Evolutionary conservation across 2,329 filamentous ascomycete genomes (phyloP).

Genomic region (Botrytis deweyae): DNA sequence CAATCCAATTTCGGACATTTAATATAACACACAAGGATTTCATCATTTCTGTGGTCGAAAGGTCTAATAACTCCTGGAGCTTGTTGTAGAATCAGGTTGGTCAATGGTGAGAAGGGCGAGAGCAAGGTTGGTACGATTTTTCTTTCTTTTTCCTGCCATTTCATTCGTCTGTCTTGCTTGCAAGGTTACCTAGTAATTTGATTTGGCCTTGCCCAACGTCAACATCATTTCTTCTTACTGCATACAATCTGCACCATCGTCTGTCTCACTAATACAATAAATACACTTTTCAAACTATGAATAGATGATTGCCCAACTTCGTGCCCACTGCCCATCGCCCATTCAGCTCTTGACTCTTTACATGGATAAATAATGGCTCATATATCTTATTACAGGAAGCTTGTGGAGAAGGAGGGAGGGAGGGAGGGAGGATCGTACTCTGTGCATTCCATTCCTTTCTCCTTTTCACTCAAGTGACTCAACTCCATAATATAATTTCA

Average conservation of each 20-base stretch:
- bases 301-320: not conserved
- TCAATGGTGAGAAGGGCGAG: not conserved
- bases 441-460: not conserved
- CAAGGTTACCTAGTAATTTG: not conserved
- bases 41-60: not conserved
- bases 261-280: not conserved
- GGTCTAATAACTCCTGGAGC: not conserved
- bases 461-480: not conserved
- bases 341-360: too few relatives aligned
- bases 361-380: slow-evolving; percentile 3
- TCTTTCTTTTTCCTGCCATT: slow-evolving; percentile 1
- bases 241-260: not conserved
- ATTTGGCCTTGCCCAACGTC: slow-evolving; percentile 7
- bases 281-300: not conserved
- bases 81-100: not conserved
- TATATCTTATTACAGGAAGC: not conserved
- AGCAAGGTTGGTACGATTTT: not conserved
- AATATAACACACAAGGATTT: not conserved
- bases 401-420: not conserved
- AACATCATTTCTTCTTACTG: slow-evolving; percentile 7
- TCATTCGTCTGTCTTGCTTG: not conserved
- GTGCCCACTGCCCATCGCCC: not conserved
- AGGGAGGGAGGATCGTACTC: not conserved
- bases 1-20: slow-evolving; percentile 8
- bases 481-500: not conserved